Base-by-base conservation (phyloP, 352 stramenopile genomes). In the Globisporangium paddicum region DNA sequence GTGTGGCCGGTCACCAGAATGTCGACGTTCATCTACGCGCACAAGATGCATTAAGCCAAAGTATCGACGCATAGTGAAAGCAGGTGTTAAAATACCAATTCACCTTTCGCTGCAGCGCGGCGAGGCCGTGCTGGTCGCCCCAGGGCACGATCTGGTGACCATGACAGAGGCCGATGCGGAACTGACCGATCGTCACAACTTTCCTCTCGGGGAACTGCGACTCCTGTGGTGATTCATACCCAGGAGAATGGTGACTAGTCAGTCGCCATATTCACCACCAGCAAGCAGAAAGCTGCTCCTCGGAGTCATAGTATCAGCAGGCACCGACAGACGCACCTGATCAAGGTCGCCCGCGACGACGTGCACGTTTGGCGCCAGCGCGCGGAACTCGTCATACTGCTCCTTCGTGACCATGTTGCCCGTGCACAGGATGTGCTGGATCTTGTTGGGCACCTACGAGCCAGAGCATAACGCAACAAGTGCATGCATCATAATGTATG, bases 381-480 rank as follows among this genome's bases (percentile, higher is more conserved):
- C 80, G 40, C 84, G 84, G 49, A 99, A 77, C 70, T 98, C 92
- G 23, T 98, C 89, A 61, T 95, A 98, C 67, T 98, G 92, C 66
- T 99, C 95, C 52, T 93, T 93, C 3, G 89, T 94, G 52, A 89
- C 89, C 61, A 99, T 73, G 72, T 99, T 99, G 30, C 97, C 97
- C 16, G 97, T 99, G 72, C 97, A 99, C 52, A 99, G 71, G 10
- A 99, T 90, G 69, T 99, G 96, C 69, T 99, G 94, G 73, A 99
- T 99, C 69, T 98, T 98, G 67, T 98, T 98, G 3, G 96, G 96
- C 11, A 98, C 82, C 51, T 98, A 70, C 73, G 5, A 19, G 0
- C 2, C 16, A 11, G 32, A 93, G 30, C 37, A 35, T 26, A 40
- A 51, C 11, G 25, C 28, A 38, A 40, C 7, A 23, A 25, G 38